Conservation (phyloP, 1,284 basidiomycete genomes). For the Cryptococcus sp. region DNA sequence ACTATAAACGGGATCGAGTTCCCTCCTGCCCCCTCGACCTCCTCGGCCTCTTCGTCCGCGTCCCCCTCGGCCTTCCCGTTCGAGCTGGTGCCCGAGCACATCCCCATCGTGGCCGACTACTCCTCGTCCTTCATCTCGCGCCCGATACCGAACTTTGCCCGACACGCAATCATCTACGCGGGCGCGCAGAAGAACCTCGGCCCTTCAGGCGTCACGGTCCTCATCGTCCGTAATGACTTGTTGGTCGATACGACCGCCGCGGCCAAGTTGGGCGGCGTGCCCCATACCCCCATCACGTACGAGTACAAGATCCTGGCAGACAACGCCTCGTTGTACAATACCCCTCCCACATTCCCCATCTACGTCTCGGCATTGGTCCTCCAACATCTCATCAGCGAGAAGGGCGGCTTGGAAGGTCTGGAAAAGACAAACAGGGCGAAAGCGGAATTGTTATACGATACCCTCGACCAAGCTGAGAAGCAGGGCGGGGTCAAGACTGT, state of each 20-base stretch:
- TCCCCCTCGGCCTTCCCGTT: conserved; percentile 95
- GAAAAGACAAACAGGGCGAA: conserved; percentile 71
- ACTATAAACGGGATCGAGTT: conserved; percentile 97
- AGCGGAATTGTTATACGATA: conserved; percentile 71
- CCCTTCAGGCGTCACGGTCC: conserved; percentile 87
- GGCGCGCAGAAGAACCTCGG: conserved; percentile 99
- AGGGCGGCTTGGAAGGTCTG: conserved; percentile 73
- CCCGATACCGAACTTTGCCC: conserved; percentile 82
- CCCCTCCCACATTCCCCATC: conserved; percentile 88
- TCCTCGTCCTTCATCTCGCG: conserved; percentile 96
- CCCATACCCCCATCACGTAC: conserved; percentile 61
- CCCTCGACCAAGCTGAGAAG: conserved; percentile 68
- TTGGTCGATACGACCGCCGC: conserved; percentile 83
- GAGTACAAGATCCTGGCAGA: conserved; percentile 85
- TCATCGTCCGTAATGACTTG: conserved; percentile 91
- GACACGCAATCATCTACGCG: conserved; percentile 92
- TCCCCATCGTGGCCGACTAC: conserved; percentile 92
- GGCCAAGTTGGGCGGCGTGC: conserved; percentile 69
- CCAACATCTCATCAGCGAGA: conserved; percentile 63
- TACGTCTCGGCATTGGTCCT: conserved; percentile 91
- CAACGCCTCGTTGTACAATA: conserved; percentile 86
- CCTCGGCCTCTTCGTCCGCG: conserved; percentile 56
- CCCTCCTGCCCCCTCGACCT: conserved; percentile 59
- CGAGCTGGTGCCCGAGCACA: conserved; percentile 64
- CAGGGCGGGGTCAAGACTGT: conserved; percentile 68